These are phyloP conservation scores for Prillingera fragicola DNA, from an alignment of 1,284 basidiomycete genomes.

Conservation along the genomic window DNA sequence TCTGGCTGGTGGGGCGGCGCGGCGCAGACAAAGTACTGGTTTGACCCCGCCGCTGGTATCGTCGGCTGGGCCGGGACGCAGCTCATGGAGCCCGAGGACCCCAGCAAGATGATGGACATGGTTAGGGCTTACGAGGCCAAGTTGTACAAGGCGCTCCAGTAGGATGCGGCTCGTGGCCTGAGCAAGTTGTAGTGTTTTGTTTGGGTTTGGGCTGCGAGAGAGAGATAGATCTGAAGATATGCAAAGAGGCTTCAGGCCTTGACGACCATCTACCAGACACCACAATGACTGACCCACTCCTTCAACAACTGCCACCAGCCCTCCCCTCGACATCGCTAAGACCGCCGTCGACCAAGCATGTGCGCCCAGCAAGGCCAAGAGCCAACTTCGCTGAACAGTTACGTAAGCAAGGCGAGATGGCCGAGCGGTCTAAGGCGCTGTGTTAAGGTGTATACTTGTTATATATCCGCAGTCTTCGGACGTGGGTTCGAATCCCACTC, in stretches of 20 bases:
- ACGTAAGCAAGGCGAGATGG: background rate
- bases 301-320: background rate
- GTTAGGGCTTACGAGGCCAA: slow-evolving; percentile 26
- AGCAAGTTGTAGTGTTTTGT: too few relatives aligned
- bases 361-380: background rate
- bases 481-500: background rate
- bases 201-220: background rate
- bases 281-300: background rate
- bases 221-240: background rate
- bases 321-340: background rate
- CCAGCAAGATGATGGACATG: slow-evolving; percentile 17
- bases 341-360: background rate
- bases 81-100: slow-evolving; percentile 9
- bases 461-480: background rate
- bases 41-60: slow-evolving; percentile 22
- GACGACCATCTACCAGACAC: background rate
- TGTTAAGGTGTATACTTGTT: background rate
- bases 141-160: slow-evolving; percentile 24
- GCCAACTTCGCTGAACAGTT: too few relatives aligned
- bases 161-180: background rate
- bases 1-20: slow-evolving; percentile 24
- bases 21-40: slow-evolving; percentile 23
- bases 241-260: background rate
- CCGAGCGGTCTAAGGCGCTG: background rate
- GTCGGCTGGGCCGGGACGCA: slow-evolving; percentile 7